Evolutionary conservation across 495 filamentous ascomycete species (phyloP).

Genomic region (Penicillium psychrofluorescens): DNA sequence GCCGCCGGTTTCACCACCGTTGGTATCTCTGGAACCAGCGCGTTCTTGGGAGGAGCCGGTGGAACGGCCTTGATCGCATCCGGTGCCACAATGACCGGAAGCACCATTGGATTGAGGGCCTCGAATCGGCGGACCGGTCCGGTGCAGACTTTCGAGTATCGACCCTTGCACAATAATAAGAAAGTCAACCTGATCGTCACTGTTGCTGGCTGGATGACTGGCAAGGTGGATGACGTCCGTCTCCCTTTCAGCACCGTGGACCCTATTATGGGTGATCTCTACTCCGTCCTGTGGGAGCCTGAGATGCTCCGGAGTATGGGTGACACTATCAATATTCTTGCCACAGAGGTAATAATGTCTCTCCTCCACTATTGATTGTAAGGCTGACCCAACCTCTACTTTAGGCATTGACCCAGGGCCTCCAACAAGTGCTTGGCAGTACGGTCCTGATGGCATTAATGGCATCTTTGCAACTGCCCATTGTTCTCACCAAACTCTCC

Average conservation of each 20-base stretch:
- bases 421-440: conserved; percentile 90
- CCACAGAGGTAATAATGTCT: conserved; percentile 79
- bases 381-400: conserved; percentile 4
- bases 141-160: conserved; percentile 93
- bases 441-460: conserved; percentile 85
- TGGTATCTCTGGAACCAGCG: conserved; percentile 80
- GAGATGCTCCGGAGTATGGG: conserved; percentile 97
- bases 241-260: conserved; percentile 93
- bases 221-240: conserved; percentile 93
- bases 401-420: conserved; percentile 86
- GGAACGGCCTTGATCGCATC: conserved; percentile 93
- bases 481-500: conserved; percentile 87
- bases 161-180: conserved; percentile 96
- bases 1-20: conserved; percentile 94
- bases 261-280: conserved; percentile 96
- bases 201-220: conserved; percentile 96
- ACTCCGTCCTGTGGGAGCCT: conserved; percentile 96
- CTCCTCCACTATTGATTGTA: background rate
- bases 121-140: conserved; percentile 79
- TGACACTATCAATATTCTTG: conserved; percentile 95
- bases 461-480: conserved; percentile 86
- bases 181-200: conserved; percentile 93
- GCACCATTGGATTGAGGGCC: conserved; percentile 78
- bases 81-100: conserved; percentile 75
- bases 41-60: conserved; percentile 85